Evolutionary conservation across 2,329 filamentous ascomycete genomes (phyloP).

Genomic region (Cercospora zeina): DNA sequence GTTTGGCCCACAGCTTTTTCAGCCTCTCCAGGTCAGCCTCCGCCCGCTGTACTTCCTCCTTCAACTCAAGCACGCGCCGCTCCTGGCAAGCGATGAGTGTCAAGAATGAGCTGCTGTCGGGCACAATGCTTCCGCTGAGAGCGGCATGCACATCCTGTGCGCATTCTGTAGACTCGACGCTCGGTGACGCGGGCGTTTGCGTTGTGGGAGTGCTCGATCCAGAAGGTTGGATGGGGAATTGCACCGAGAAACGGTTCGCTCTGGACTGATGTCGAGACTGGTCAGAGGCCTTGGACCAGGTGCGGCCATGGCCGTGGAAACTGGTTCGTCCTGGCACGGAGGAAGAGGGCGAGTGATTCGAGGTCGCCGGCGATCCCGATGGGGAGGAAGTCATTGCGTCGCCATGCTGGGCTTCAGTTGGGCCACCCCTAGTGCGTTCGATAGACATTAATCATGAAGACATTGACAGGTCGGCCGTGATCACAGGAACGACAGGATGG

Average conservation of each 20-base stretch:
- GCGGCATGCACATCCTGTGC: conserved; percentile 21
- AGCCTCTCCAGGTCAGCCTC: conserved; percentile 73
- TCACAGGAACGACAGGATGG: conserved; percentile 8
- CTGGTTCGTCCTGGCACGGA: conserved; percentile 23
- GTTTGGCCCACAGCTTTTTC: conserved; percentile 78
- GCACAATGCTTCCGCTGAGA: conserved; percentile 10
- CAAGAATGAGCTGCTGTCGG: conserved; percentile 60
- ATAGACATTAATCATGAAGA: conserved; percentile 23
- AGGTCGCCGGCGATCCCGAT: conserved; percentile 26
- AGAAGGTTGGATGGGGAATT: conserved; percentile 50
- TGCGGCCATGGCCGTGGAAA: conserved; percentile 36
- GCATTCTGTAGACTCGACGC: conserved; percentile 30
- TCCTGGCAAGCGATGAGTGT: conserved; percentile 91
- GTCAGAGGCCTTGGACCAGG: conserved; percentile 33
- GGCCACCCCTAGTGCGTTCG: conserved; percentile 14
- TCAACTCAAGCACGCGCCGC: conserved; percentile 82
- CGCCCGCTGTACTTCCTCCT: conserved; percentile 82
- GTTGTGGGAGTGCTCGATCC: conserved; percentile 35
- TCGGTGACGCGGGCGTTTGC: conserved; percentile 39
- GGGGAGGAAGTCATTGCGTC: conserved; percentile 15
- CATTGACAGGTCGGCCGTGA: conserved; percentile 11
- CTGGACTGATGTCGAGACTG: conserved; percentile 26
- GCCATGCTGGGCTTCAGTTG: conserved; percentile 24
- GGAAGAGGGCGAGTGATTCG: conserved; percentile 22
- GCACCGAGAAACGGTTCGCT: conserved; percentile 51